Conservation (phyloP, 75 land plant species). For the Pinus taeda region DNA sequence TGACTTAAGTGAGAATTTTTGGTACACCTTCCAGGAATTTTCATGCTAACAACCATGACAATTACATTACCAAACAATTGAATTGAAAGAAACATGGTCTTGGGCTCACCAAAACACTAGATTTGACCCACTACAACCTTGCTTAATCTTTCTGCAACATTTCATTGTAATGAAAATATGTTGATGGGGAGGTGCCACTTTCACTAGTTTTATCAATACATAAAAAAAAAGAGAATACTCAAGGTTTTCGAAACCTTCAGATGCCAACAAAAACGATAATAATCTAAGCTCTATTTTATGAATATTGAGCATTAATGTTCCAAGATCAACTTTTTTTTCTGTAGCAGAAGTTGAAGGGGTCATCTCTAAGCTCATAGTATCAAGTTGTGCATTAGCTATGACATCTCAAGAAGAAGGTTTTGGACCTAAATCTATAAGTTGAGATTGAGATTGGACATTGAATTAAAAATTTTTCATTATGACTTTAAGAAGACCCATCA, state of each 20-base stretch:
- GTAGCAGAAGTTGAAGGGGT: conserved; percentile 28
- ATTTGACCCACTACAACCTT: too few relatives aligned
- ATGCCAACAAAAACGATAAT: conserved; percentile 81
- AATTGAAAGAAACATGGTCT: too few relatives aligned
- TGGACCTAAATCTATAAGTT: conserved; percentile 22
- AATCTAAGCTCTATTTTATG: conserved; percentile 79
- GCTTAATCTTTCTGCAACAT: too few relatives aligned
- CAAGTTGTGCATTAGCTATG: conserved; percentile 27
- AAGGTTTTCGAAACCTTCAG: conserved; percentile 44
- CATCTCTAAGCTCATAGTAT: conserved; percentile 25
- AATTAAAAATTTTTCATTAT: conserved; percentile 62
- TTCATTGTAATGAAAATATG: too few relatives aligned
- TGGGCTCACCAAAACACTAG: too few relatives aligned
- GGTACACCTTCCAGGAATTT: too few relatives aligned
- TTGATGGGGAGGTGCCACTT: too few relatives aligned
- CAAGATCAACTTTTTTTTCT: conserved; percentile 15
- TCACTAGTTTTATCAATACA: too few relatives aligned
- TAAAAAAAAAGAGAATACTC: too few relatives aligned
- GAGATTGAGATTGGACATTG: conserved; percentile 27
- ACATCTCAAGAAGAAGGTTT: conserved; percentile 26
- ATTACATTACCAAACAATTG: too few relatives aligned
- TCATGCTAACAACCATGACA: too few relatives aligned
- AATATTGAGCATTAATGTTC: conserved; percentile 38
- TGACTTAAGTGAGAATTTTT: too few relatives aligned
- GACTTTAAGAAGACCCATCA: conserved; percentile 86